Evolutionary conservation across 352 stramenopile species (phyloP).

Genomic region (Phytophthora pluvialis): DNA sequence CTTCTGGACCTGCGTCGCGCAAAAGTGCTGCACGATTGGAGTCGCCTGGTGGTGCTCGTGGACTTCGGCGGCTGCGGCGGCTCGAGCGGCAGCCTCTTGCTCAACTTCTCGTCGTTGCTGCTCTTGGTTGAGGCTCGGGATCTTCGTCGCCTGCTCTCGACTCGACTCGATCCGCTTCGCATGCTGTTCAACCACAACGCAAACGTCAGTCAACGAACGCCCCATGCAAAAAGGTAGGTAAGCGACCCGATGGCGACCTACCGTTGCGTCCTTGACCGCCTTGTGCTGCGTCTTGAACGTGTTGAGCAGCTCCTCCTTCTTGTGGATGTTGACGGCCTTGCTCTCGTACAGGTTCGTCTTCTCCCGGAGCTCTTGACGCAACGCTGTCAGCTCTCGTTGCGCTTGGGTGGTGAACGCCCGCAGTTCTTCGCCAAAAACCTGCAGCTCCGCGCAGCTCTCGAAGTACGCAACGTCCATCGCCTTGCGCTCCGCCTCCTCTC

Average conservation of each 20-base stretch:
- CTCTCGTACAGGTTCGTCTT: slow-evolving; percentile 63
- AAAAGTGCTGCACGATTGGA: slow-evolving; percentile 68
- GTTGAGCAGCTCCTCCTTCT: slow-evolving; percentile 75
- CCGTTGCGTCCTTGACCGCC: slow-evolving; percentile 43
- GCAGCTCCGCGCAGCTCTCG: slow-evolving; percentile 67
- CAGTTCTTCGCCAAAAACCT: slow-evolving; percentile 59
- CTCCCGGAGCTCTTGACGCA: slow-evolving; percentile 54
- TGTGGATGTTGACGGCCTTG: slow-evolving; percentile 60
- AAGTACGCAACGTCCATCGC: slow-evolving; percentile 83
- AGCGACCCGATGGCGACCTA: slow-evolving; percentile 2
- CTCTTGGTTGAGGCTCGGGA: slow-evolving; percentile 34
- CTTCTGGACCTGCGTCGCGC: slow-evolving; percentile 81
- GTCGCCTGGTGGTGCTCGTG: slow-evolving; percentile 25
- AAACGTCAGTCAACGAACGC: not conserved
- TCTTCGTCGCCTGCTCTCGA: slow-evolving; percentile 1
- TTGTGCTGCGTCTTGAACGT: slow-evolving; percentile 77
- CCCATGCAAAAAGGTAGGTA: not conserved
- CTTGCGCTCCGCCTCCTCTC: slow-evolving; percentile 77
- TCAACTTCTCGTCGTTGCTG: slow-evolving; percentile 38
- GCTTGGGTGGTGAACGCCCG: slow-evolving; percentile 53
- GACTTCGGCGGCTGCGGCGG: slow-evolving; percentile 6
- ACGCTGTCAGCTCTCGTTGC: slow-evolving; percentile 35
- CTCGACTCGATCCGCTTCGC: slow-evolving; percentile 28
- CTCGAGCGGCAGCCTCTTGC: slow-evolving; percentile 21
- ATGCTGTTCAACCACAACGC: slow-evolving; percentile 15